These are phyloP conservation scores for Plasmodium chabaudi DNA, from an alignment of 169 alveolate species.

Conservation along the genomic window DNA sequence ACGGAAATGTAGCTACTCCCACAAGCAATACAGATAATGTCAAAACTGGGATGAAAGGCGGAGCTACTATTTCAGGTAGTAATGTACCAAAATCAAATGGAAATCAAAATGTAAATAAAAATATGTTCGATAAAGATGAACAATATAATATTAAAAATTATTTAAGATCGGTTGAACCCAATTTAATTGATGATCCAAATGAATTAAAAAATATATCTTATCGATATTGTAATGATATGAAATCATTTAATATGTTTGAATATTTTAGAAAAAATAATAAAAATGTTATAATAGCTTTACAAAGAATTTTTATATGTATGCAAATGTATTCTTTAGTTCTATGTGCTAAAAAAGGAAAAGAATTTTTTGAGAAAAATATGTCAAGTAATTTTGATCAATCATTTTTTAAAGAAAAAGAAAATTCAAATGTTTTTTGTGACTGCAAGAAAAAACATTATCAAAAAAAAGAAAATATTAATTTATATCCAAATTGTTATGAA, in stretches of 20 bases:
- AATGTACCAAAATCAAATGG: neutral
- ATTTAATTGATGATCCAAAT: conserved; percentile 37
- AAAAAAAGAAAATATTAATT: neutral
- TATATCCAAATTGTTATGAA: too few relatives aligned
- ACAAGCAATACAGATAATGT: neutral
- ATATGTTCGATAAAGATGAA: neutral
- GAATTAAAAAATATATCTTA: conserved; percentile 52
- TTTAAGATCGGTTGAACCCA: conserved; percentile 13
- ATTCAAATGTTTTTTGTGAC: neutral
- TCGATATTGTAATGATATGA: conserved; percentile 32
- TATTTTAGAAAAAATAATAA: conserved; percentile 69
- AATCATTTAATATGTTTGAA: conserved; percentile 68
- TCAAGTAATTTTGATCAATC: conserved; percentile 10
- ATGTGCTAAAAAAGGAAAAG: conserved; percentile 61
- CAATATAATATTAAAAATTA: conserved; percentile 19
- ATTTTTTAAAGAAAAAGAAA: conserved; percentile 48
- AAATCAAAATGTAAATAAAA: neutral
- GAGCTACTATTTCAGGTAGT: neutral
- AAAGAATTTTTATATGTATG: conserved; percentile 69
- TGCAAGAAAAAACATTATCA: neutral
- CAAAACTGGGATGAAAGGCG: neutral
- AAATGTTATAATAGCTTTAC: conserved; percentile 67
- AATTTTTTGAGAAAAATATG: conserved; percentile 28
- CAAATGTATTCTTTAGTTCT: conserved; percentile 54
- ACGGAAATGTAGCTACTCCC: neutral